phyloP scores from a whole-genome alignment of 2,329 filamentous ascomycete genomes.

The Paraphaeosphaeria sporulosa region DNA sequence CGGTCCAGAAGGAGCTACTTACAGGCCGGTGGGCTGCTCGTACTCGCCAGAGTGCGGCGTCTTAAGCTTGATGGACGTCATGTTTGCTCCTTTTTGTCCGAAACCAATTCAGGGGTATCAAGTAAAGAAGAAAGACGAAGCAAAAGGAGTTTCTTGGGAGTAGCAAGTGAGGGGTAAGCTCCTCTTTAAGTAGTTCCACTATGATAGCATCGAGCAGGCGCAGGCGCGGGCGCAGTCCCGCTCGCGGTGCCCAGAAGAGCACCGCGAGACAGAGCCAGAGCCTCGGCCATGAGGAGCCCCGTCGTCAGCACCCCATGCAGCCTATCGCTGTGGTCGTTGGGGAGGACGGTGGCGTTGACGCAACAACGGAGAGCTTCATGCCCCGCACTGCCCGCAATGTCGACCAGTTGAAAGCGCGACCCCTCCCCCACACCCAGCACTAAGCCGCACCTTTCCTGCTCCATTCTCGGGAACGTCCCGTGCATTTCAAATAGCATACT shows the following conservation, averaged over 20 bases:
- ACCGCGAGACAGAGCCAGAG: slow-evolving; percentile 23
- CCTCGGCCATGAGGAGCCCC: slow-evolving; percentile 45
- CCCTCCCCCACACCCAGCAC: slow-evolving; percentile 42
- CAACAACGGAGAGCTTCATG: slow-evolving; percentile 28
- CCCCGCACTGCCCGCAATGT: slow-evolving; percentile 31
- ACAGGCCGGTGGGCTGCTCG: slow-evolving; percentile 62
- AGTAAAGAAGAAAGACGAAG: slow-evolving; percentile 17
- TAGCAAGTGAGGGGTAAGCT: slow-evolving; percentile 25
- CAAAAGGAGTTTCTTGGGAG: slow-evolving; percentile 19
- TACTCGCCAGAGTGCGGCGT: slow-evolving; percentile 71
- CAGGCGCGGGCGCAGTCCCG: slow-evolving; percentile 24
- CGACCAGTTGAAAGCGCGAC: slow-evolving; percentile 36
- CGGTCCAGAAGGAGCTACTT: slow-evolving; percentile 38
- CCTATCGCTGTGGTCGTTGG: slow-evolving; percentile 30
- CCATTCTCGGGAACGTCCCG: slow-evolving; percentile 3
- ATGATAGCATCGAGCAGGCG: slow-evolving; percentile 33
- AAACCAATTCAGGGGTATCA: slow-evolving; percentile 38
- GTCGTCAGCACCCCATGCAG: slow-evolving; percentile 25
- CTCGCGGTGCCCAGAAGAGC: slow-evolving; percentile 20
- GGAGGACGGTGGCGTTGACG: slow-evolving; percentile 31
- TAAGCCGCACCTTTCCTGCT: slow-evolving; percentile 13
- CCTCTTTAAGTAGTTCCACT: slow-evolving; percentile 27
- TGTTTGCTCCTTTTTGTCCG: slow-evolving; percentile 38
- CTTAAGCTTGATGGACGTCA: slow-evolving; percentile 68
- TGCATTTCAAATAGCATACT: slow-evolving; percentile 9